Evolutionary conservation across 228 moss, liverwort and hornwort species (phyloP).

Genomic region (Sphagnum magellanicum): DNA sequence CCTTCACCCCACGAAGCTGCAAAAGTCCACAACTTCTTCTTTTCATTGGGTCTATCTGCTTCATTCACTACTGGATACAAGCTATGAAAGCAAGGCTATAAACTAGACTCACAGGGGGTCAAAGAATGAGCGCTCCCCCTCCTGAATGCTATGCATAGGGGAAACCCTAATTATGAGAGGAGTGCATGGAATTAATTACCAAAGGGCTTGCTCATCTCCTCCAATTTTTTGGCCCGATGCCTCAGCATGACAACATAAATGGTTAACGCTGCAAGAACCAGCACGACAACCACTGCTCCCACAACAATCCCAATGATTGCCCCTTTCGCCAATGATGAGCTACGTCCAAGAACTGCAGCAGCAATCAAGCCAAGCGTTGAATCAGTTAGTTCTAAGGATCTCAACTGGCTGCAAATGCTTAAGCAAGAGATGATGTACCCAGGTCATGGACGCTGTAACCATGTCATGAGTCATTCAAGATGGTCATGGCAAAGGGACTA

Average conservation of each 20-base stretch:
- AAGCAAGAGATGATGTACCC: not conserved
- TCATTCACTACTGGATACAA: not conserved
- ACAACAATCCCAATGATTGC: constrained; percentile 21
- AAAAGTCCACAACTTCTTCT: constrained; percentile 1
- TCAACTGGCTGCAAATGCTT: not conserved
- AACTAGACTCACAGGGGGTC: not conserved
- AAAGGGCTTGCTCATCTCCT: constrained; percentile 25
- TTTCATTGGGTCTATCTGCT: not conserved
- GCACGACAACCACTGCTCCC: constrained; percentile 1
- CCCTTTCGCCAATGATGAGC: not conserved
- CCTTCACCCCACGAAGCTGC: constrained; percentile 70
- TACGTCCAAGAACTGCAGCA: constrained; percentile 8
- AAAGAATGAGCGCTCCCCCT: not conserved
- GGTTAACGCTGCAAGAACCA: constrained; percentile 8
- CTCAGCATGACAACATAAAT: constrained; percentile 30
- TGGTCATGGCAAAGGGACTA: not conserved
- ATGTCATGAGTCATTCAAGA: not conserved
- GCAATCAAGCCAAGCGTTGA: too few relatives aligned
- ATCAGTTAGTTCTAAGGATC: not conserved
- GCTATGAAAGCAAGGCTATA: not conserved
- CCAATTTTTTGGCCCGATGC: constrained; percentile 30
- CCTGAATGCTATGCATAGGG: not conserved
- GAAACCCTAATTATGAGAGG: not conserved
- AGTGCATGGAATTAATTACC: constrained; percentile 10
- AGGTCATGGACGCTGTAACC: not conserved